These are phyloP conservation scores for Talaromyces proteolyticus DNA, from an alignment of 495 filamentous ascomycete genomes.

Conservation along the genomic window DNA sequence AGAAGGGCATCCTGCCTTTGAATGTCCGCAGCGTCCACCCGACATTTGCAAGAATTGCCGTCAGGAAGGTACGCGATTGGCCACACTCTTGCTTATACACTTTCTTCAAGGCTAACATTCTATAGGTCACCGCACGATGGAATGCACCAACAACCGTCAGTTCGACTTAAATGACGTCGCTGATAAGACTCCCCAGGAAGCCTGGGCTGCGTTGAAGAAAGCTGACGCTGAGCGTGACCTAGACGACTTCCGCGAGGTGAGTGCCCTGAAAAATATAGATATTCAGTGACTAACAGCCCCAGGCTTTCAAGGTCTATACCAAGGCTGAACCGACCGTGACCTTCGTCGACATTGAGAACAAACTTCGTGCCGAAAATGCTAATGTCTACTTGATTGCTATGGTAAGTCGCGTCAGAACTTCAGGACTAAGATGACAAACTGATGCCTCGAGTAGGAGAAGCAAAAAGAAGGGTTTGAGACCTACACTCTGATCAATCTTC, in stretches of 20 bases:
- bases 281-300: slow-evolving; percentile 11
- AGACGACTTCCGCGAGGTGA: slow-evolving; percentile 66
- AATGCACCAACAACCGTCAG: slow-evolving; percentile 66
- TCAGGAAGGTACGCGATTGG: slow-evolving; percentile 50
- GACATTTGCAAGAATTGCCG: slow-evolving; percentile 71
- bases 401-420: slow-evolving; percentile 21
- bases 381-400: slow-evolving; percentile 69
- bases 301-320: slow-evolving; percentile 64
- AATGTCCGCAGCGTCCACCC: slow-evolving; percentile 64
- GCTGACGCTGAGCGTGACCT: slow-evolving; percentile 62
- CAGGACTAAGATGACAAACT: not conserved
- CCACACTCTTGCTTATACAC: slow-evolving; percentile 1
- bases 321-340: slow-evolving; percentile 64
- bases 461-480: slow-evolving; percentile 50
- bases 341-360: slow-evolving; percentile 65
- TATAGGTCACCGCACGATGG: slow-evolving; percentile 56
- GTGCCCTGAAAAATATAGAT: not conserved
- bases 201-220: slow-evolving; percentile 61
- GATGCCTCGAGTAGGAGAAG: slow-evolving; percentile 22
- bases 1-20: slow-evolving; percentile 62
- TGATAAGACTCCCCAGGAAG: slow-evolving; percentile 54
- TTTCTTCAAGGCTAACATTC: not conserved
- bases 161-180: slow-evolving; percentile 57
- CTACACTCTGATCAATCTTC: slow-evolving; percentile 74
- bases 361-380: slow-evolving; percentile 60